These are phyloP conservation scores for Pyrenula aspistea DNA, from an alignment of 495 filamentous ascomycete genomes.

Conservation along the genomic window DNA sequence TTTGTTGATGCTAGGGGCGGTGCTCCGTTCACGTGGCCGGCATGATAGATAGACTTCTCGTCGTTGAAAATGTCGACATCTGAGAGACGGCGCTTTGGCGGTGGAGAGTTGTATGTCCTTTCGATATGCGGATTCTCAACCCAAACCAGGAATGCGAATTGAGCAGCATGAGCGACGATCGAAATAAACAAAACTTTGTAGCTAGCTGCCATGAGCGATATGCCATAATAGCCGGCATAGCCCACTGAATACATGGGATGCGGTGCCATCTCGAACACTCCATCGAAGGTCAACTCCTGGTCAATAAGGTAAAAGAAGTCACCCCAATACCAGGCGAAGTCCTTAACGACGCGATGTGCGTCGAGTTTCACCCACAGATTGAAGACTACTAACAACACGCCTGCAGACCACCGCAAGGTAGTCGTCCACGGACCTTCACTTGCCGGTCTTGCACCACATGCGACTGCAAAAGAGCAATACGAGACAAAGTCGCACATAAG, in stretches of 20 bases:
- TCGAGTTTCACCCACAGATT: constrained; percentile 99
- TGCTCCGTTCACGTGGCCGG: constrained; percentile 17
- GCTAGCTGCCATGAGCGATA: constrained; percentile 96
- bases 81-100: constrained; percentile 49
- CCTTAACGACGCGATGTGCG: constrained; percentile 96
- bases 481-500: constrained; percentile 97
- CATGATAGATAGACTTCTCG: constrained; percentile 25
- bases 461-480: constrained; percentile 89
- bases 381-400: constrained; percentile 73
- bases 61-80: constrained; percentile 28
- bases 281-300: constrained; percentile 94
- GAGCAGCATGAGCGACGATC: constrained; percentile 84
- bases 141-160: constrained; percentile 79
- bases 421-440: constrained; percentile 60
- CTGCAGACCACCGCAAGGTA: constrained; percentile 65
- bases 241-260: constrained; percentile 99
- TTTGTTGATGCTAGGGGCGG: constrained; percentile 13
- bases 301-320: constrained; percentile 99
- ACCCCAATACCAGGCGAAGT: constrained; percentile 99
- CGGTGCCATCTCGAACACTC: constrained; percentile 97
- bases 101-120: constrained; percentile 89
- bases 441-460: constrained; percentile 63
- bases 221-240: constrained; percentile 96
- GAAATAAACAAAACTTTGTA: constrained; percentile 96
- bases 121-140: constrained; percentile 98